Conservation (phyloP, 768 basidiomycete genomes). For the Daedaleopsis nitida region DNA sequence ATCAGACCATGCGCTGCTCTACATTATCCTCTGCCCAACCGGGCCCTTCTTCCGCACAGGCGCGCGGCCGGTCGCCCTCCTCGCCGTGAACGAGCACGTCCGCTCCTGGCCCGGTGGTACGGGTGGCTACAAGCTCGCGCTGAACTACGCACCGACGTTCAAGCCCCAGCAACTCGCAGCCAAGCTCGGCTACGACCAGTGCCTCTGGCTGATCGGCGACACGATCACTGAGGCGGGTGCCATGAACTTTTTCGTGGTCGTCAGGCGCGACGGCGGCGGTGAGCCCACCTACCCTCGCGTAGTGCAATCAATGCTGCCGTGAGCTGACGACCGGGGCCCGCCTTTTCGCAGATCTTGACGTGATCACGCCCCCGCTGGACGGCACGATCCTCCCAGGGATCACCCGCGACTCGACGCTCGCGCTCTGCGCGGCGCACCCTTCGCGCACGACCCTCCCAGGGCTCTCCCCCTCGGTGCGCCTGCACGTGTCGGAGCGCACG, state of each 20-base stretch:
- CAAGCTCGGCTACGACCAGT: conserved; percentile 53
- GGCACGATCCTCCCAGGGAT: conserved; percentile 93
- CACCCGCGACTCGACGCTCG: conserved; percentile 83
- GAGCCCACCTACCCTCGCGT: conserved; percentile 2
- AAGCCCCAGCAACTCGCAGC: conserved; percentile 52
- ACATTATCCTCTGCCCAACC: conserved; percentile 75
- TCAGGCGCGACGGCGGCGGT: conserved; percentile 47
- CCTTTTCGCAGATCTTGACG: conserved; percentile 61
- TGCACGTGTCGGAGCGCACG: conserved; percentile 44
- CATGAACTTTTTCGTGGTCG: conserved; percentile 59
- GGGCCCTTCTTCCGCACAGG: conserved; percentile 55
- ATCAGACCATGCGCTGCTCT: conserved; percentile 80
- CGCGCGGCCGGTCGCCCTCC: conserved; percentile 50
- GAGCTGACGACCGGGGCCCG: no score
- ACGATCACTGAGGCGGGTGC: conserved; percentile 45
- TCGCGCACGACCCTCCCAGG: conserved; percentile 38
- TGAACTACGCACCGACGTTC: conserved; percentile 43
- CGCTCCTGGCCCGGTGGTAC: conserved; percentile 60
- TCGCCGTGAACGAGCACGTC: conserved; percentile 48
- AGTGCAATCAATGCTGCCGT: neutral
- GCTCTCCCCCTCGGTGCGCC: conserved; percentile 44
- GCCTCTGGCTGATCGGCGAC: conserved; percentile 55
- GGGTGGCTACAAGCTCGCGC: conserved; percentile 55
- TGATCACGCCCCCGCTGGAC: conserved; percentile 87
- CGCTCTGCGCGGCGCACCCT: conserved; percentile 64